Evolutionary conservation across 805 yeast genomes (phyloP), one percentile per base, ranked within the genome.

Genomic region (Vanderwaltozyma verrucispora): DNA sequence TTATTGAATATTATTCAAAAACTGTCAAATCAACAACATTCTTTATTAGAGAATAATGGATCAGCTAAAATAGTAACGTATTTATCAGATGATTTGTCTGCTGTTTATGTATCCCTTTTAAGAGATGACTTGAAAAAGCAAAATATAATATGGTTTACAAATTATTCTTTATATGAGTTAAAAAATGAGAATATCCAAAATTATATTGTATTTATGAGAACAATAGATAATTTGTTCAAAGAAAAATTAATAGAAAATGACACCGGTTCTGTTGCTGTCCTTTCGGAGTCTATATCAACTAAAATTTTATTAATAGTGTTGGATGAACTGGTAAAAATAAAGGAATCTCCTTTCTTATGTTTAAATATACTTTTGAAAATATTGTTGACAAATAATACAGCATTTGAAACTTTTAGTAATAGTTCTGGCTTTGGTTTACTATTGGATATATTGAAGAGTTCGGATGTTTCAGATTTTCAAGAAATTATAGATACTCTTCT

Each of bases 261-360:
- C 28, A 46, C 68, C 43, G 73, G 71, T 28, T 50, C 69, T 20
- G 53, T 71, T 57, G 52, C 69, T 57, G 47, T 68, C 58, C 47
- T 70, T 67, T 19, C 33, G 20, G 68, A 76, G 32, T 64, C 79
- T 0, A 64, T 83, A 2, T 72, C 84, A 1, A 66, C 78, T 5
- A 80, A 79, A 49, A 78, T 88, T 81, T 61, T 82, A 9, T 59
- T 82, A 10, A 52, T 81, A 12, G 51, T 81, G 11, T 59, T 72
- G 32, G 53, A 52, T 42, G 59, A 53, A 28, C 26, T 40, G 5
- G 44, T 42, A 15, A 61, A 53, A n/a, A 53, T 59, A 26, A 40
- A 37, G 12, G 35, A 38, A 12, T 30, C 31, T 30, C 50, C 50
- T 2, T 19, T 32, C 9, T 43, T 49, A 8, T 53, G 61, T 0